Evolutionary conservation across 1,284 basidiomycete species (phyloP).

Genomic region (Sanghuangporus baumii): DNA sequence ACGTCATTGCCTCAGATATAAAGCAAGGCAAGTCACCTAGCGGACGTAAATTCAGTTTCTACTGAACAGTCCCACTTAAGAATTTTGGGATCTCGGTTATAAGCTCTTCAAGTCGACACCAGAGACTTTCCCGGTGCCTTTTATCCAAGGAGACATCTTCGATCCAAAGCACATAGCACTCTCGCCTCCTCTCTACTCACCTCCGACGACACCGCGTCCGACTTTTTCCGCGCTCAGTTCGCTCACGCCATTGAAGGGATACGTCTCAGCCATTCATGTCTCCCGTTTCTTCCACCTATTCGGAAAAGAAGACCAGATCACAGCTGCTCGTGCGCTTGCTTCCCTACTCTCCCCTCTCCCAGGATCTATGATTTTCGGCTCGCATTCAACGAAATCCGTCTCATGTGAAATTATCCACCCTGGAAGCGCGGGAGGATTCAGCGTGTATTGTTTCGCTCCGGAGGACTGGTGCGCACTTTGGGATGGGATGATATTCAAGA

Average conservation of each 20-base stretch:
- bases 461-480: slow-evolving; percentile 18
- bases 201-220: slow-evolving; percentile 25
- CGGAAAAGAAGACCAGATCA: slow-evolving; percentile 34
- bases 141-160: slow-evolving; percentile 22
- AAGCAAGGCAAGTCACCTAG: slow-evolving; percentile 12
- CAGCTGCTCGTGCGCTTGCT: slow-evolving; percentile 36
- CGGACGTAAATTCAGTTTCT: neutral
- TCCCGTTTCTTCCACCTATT: slow-evolving; percentile 51
- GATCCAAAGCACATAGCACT: slow-evolving; percentile 28
- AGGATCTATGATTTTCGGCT: slow-evolving; percentile 34
- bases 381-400: slow-evolving; percentile 24
- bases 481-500: slow-evolving; percentile 15
- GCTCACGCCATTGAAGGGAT: slow-evolving; percentile 40
- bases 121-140: slow-evolving; percentile 21
- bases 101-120: slow-evolving; percentile 21
- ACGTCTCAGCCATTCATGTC: slow-evolving; percentile 41
- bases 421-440: neutral
- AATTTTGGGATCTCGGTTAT: slow-evolving; percentile 24
- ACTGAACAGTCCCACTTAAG: neutral
- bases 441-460: slow-evolving; percentile 13
- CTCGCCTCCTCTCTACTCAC: slow-evolving; percentile 24
- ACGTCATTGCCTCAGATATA: slow-evolving; percentile 22
- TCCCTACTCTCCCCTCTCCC: slow-evolving; percentile 34
- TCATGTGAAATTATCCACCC: slow-evolving; percentile 22
- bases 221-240: slow-evolving; percentile 28